These are phyloP conservation scores for Saccharomycopsis vini DNA, from an alignment of 805 yeast genomes.

Conservation along the genomic window DNA sequence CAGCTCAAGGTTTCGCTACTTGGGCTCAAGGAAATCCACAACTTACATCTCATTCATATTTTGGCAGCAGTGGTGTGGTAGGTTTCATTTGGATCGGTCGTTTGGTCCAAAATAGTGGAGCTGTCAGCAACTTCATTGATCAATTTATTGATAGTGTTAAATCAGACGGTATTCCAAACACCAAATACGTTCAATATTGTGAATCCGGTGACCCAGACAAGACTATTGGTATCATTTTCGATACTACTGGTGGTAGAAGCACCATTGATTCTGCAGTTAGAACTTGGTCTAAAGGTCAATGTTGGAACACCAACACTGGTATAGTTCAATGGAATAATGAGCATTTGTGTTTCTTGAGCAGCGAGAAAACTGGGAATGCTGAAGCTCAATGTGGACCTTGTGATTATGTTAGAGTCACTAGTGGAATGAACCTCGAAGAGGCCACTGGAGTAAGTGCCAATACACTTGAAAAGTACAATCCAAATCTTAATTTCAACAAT, in stretches of 20 bases:
- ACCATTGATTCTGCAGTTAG: slow-evolving; percentile 1
- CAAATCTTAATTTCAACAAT: slow-evolving; percentile 1
- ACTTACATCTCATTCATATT: slow-evolving; percentile 1
- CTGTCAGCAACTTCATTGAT: too few relatives aligned
- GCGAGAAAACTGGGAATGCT: too few relatives aligned
- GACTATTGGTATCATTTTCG: slow-evolving; percentile 3
- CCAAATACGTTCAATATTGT: slow-evolving; percentile 3
- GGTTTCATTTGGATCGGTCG: too few relatives aligned
- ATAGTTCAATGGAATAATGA: slow-evolving; percentile 1
- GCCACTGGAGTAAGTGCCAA: too few relatives aligned
- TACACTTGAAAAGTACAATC: too few relatives aligned
- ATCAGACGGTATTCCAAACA: slow-evolving; percentile 6
- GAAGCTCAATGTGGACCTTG: too few relatives aligned
- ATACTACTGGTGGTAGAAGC: not conserved
- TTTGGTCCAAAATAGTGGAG: too few relatives aligned
- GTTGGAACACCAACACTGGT: slow-evolving; percentile 3
- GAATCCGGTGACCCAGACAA: slow-evolving; percentile 7
- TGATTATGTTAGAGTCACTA: too few relatives aligned
- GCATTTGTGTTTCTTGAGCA: too few relatives aligned
- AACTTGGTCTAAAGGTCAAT: slow-evolving; percentile 6
- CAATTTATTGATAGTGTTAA: too few relatives aligned
- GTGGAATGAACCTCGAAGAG: too few relatives aligned
- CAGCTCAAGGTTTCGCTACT: not conserved
- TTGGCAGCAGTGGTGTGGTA: too few relatives aligned
- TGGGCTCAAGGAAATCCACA: not conserved